Base-by-base conservation (phyloP, 805 yeast genomes). In the Metschnikowia continentalis region DNA sequence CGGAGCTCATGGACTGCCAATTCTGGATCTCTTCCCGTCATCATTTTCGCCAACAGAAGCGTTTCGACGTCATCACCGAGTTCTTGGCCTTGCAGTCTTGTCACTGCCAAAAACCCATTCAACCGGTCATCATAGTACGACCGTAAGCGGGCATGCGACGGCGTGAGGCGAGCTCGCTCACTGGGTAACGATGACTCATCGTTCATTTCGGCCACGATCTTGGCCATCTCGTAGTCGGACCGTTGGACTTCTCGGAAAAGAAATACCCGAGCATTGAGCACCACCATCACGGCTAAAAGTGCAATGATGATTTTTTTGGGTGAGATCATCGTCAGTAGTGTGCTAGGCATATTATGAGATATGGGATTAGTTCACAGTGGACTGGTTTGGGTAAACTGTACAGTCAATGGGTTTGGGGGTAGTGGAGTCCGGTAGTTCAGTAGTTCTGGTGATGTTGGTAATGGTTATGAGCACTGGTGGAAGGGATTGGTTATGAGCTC, bases 61-160 rank as follows among this genome's bases (percentile, higher is more conserved):
- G 58, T 54, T 23, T 50, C 52, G 19, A 26, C 20, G 32, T 53
- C 56, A n/a, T 42, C 35, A 33, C 48, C 56, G 46, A 52, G 48
- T 20, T 26, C 20, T 7, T 36, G 35, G 8, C 54, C 51, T 19
- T 15, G 43, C 49, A 47, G 51, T 35, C 45, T 45, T 6, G 40
- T 26, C 14, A 53, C 49, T 26, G 54, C 58, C 44, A 53, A 19
- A 20, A 54, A 38, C 3, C 58, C 58, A 32, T 53, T 48, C 11
- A 32, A 23, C 7, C 56, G 40, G 39, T 53, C 58, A 48, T 54
- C 58, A n/a, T 17, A 41, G 40, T 54, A 54, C 20, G 40, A 35
- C 17, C 56, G 45, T 20, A 47, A 48, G 5, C 42, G 49, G 4
- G 53, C 48, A 39, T 51, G 46, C 1, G 17, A 8, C 3, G 13